Evolutionary conservation across 352 stramenopile species (phyloP).

Genomic region (Phytophthora pseudosyringae): DNA sequence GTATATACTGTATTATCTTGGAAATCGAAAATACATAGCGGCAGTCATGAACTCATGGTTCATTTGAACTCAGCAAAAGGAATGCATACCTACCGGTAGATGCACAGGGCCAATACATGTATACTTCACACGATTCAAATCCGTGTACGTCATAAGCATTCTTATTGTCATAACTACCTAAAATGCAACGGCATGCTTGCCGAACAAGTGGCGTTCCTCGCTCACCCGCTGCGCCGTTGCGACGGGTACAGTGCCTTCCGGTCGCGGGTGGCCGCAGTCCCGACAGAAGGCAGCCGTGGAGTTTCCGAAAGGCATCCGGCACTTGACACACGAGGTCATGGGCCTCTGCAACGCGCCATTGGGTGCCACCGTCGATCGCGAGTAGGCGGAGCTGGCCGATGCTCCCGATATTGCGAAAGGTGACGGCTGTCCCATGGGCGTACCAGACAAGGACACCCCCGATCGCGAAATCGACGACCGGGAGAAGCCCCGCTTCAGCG

Average conservation of each 20-base stretch:
- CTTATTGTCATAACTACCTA: slow-evolving; percentile 7
- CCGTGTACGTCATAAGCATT: slow-evolving; percentile 13
- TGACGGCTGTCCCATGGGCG: slow-evolving; percentile 27
- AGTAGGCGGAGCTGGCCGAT: slow-evolving; percentile 20
- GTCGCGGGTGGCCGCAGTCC: slow-evolving; percentile 73
- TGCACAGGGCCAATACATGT: too few species aligned
- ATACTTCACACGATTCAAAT: neutral
- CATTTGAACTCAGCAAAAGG: too few species aligned
- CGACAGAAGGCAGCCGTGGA: slow-evolving; percentile 66
- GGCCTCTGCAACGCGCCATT: slow-evolving; percentile 9
- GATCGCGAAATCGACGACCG: slow-evolving; percentile 32
- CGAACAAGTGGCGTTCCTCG: slow-evolving; percentile 23
- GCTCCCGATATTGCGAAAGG: slow-evolving; percentile 32
- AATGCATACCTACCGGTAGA: too few species aligned
- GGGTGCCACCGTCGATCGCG: slow-evolving; percentile 8
- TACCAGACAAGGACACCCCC: slow-evolving; percentile 23
- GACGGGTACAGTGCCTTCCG: slow-evolving; percentile 15
- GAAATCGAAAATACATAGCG: too few species aligned
- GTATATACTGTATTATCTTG: slow-evolving; percentile 7
- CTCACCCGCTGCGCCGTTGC: slow-evolving; percentile 22
- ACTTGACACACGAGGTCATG: slow-evolving; percentile 56
- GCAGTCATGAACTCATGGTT: too few species aligned
- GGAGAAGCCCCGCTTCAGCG: slow-evolving; percentile 24
- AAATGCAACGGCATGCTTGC: slow-evolving; percentile 33
- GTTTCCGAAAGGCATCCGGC: slow-evolving; percentile 57